Evolutionary conservation across 371 early-diverging fungal genomes (phyloP).

Genomic region (Apophysomyces elegans): DNA sequence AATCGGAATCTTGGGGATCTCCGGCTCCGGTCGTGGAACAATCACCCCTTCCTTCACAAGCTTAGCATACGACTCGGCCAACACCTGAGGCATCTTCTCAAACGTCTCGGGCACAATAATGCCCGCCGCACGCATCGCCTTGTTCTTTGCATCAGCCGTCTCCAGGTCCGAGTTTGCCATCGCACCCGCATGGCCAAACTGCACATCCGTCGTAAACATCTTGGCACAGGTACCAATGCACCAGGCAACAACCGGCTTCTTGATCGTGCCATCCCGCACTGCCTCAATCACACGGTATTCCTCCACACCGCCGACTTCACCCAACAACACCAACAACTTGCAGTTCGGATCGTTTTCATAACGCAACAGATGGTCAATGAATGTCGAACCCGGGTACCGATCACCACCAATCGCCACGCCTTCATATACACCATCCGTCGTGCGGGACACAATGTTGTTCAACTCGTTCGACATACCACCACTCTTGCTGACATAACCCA

Average conservation of each 20-base stretch:
- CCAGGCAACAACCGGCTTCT: slow-evolving; percentile 97
- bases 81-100: slow-evolving; percentile 85
- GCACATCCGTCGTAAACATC: slow-evolving; percentile 96
- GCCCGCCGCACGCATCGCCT: slow-evolving; percentile 82
- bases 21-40: slow-evolving; percentile 78
- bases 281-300: slow-evolving; percentile 94
- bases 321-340: slow-evolving; percentile 91
- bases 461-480: slow-evolving; percentile 98
- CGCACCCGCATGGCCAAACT: slow-evolving; percentile 96
- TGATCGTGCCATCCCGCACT: slow-evolving; percentile 80
- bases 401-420: slow-evolving; percentile 98
- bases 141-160: slow-evolving; percentile 95
- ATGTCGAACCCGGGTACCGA: slow-evolving; percentile 97
- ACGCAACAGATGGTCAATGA: slow-evolving; percentile 93
- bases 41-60: slow-evolving; percentile 75
- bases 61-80: slow-evolving; percentile 73
- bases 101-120: slow-evolving; percentile 92
- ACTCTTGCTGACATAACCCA: slow-evolving; percentile 95
- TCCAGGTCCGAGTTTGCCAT: slow-evolving; percentile 93
- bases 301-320: slow-evolving; percentile 96
- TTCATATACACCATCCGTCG: slow-evolving; percentile 96
- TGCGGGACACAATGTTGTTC: slow-evolving; percentile 94
- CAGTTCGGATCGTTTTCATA: slow-evolving; percentile 88
- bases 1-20: slow-evolving; percentile 95
- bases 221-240: slow-evolving; percentile 97